Evolutionary conservation across 208 protist genomes (phyloP).

Genomic region (Trypanosoma cruzi): DNA sequence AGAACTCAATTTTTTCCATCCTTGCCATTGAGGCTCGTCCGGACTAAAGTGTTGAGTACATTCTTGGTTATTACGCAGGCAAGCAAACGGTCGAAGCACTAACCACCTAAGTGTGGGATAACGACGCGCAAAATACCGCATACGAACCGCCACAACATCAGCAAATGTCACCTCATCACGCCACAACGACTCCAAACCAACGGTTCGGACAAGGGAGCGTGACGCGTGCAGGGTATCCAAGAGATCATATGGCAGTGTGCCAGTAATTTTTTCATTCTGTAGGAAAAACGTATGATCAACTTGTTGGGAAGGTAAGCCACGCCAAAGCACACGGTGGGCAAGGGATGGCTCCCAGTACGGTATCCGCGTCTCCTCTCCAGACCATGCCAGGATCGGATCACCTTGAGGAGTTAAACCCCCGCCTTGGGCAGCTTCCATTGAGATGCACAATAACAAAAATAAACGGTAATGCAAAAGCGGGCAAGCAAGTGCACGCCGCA

Average conservation of each 20-base stretch:
- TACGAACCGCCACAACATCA: conserved; percentile 17
- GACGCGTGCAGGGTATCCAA: background rate
- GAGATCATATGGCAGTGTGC: background rate
- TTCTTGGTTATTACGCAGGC: background rate
- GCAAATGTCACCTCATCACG: conserved; percentile 20
- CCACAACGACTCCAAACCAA: conserved; percentile 12
- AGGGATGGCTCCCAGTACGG: conserved; percentile 17
- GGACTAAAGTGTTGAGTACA: background rate
- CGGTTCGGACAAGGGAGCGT: background rate
- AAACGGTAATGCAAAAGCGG: conserved; percentile 16
- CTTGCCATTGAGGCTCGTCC: background rate
- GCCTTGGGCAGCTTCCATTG: background rate
- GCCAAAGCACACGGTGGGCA: background rate
- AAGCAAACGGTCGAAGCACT: conserved; percentile 1
- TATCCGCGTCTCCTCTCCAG: background rate
- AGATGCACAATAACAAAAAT: conserved; percentile 12
- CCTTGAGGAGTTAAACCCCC: background rate
- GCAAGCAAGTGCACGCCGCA: background rate
- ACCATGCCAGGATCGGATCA: background rate
- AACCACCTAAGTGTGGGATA: background rate
- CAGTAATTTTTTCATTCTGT: background rate
- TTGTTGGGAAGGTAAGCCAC: conserved; percentile 2
- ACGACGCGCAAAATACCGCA: conserved; percentile 14
- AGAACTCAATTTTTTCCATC: background rate
- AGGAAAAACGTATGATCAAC: conserved; percentile 3